A percentile compares a stretch with the other conserved stretches of the same genome.
Conservation (phyloP, 164 flowering plant genomes). For the Macadamia integrifolia region DNA sequence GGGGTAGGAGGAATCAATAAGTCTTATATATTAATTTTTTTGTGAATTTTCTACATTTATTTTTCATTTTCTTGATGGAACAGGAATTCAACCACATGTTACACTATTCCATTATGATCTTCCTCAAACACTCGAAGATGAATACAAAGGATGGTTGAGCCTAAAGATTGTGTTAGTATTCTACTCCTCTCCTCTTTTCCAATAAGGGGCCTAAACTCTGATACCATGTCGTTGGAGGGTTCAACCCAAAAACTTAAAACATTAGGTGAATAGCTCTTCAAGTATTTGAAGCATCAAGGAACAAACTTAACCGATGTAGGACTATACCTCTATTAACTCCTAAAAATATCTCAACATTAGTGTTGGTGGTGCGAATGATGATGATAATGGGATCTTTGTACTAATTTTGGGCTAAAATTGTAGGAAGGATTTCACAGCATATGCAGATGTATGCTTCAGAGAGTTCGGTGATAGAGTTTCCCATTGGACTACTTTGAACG, state of each 20-base stretch:
- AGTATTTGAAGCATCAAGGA: no score
- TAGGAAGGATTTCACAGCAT: slow-evolving; percentile 36
- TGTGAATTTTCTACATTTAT: no score
- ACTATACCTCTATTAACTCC: no score
- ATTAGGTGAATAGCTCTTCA: no score
- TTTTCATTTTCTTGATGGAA: not conserved
- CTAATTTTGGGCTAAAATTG: not conserved
- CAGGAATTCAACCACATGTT: slow-evolving; percentile 19
- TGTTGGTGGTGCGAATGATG: no score
- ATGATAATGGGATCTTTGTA: not conserved
- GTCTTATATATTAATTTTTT: no score
- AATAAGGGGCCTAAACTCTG: no score
- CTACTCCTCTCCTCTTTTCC: not conserved
- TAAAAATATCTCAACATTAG: no score
- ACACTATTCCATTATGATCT: slow-evolving; percentile 16
- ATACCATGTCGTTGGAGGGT: no score
- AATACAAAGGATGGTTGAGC: slow-evolving; percentile 21
- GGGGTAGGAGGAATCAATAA: no score
- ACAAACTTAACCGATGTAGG: no score
- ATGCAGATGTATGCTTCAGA: slow-evolving; percentile 43
- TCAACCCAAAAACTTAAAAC: no score
- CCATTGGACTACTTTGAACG: slow-evolving; percentile 51
- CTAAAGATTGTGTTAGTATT: slow-evolving; percentile 8
- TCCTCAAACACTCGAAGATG: slow-evolving; percentile 4
- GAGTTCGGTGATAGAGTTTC: slow-evolving; percentile 51